Conservation (phyloP, 2,329 filamentous ascomycete species). For the Magnaporthales sp. region DNA sequence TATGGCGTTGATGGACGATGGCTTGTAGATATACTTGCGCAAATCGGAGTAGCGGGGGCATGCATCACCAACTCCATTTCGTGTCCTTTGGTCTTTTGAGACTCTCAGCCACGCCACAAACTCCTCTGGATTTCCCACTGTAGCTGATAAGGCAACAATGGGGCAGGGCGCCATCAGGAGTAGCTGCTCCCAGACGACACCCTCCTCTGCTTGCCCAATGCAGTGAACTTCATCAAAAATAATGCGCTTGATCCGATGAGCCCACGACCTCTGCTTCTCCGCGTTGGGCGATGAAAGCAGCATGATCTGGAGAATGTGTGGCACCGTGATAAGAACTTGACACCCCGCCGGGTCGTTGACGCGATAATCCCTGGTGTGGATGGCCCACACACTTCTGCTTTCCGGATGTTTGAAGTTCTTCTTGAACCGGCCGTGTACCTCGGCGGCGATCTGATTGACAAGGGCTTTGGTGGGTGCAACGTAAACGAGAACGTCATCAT, state of each 20-base stretch:
- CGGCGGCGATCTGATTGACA: too few relatives aligned
- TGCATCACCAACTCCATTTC: slow-evolving; percentile 62
- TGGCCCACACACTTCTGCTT: slow-evolving; percentile 66
- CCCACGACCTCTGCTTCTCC: slow-evolving; percentile 45
- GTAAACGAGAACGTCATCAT: slow-evolving; percentile 67
- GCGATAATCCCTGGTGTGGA: slow-evolving; percentile 66
- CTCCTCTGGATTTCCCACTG: slow-evolving; percentile 64
- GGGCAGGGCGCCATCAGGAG: slow-evolving; percentile 66
- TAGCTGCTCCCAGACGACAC: slow-evolving; percentile 71
- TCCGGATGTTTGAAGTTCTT: slow-evolving; percentile 50
- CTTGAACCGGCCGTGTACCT: slow-evolving; percentile 65
- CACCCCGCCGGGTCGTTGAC: slow-evolving; percentile 67
- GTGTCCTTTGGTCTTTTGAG: slow-evolving; percentile 54
- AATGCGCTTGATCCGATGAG: slow-evolving; percentile 60
- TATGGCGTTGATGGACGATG: slow-evolving; percentile 22
- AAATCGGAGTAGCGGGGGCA: slow-evolving; percentile 64
- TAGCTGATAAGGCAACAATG: slow-evolving; percentile 72
- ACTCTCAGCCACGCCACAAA: slow-evolving; percentile 62
- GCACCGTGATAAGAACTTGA: slow-evolving; percentile 69
- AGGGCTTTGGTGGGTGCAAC: slow-evolving; percentile 76
- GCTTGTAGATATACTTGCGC: slow-evolving; percentile 61
- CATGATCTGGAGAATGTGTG: slow-evolving; percentile 73
- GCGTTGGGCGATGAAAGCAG: slow-evolving; percentile 54
- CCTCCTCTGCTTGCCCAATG: too few relatives aligned
- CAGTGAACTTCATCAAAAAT: slow-evolving; percentile 80